Evolutionary conservation across 495 filamentous ascomycete genomes (phyloP), one percentile per base, ranked within the genome.

Genomic region (Chaetomium tenue): DNA sequence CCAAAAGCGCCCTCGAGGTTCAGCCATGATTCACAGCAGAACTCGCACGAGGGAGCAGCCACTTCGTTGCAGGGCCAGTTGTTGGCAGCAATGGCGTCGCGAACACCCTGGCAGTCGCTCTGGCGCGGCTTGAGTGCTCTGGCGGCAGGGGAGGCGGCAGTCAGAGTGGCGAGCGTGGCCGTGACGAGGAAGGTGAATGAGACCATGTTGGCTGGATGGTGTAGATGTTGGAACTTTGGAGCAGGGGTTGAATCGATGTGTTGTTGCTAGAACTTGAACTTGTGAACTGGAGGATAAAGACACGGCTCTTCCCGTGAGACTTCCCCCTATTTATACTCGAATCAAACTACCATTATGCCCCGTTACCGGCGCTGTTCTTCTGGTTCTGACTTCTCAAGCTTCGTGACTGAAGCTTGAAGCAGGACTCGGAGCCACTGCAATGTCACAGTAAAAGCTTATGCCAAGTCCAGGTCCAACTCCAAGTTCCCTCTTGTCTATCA

Each of bases 91-190:
- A 54, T 54, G 7, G 51, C 15, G 25, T 30, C 25, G 6, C 51
- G 51, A 4, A 54, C 51, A 5, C 4, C 51, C 13, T 54, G 11
- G 16, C 51, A 54, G 4, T 54, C 51, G 8, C 33, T 15, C 26
- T 33, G 51, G 26, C 51, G 51, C 28, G 22, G 25, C 25, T 33
- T 33, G 26, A 54, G 26, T 9, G 26, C 7, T 12, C 25, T 30
- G 26, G 12, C 16, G 2, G 54, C 20, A 8, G 54, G 33, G 18
- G 39, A 39, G 37, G 54, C 54, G n/a, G 37, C 39, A 3, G 33
- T 37, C 54, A 58, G 1, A 86, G n/a, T 23, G 46, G 28, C 22
- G n/a, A 55, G 40, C 20, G 33, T 60, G 46, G 20, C 39, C 39
- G 59, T 40, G 46, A 61, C 12, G 47, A 61, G 8, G 33, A 53